Base-by-base conservation (phyloP, 2,329 filamentous ascomycete species). In the Periglandula ipomoeae region DNA sequence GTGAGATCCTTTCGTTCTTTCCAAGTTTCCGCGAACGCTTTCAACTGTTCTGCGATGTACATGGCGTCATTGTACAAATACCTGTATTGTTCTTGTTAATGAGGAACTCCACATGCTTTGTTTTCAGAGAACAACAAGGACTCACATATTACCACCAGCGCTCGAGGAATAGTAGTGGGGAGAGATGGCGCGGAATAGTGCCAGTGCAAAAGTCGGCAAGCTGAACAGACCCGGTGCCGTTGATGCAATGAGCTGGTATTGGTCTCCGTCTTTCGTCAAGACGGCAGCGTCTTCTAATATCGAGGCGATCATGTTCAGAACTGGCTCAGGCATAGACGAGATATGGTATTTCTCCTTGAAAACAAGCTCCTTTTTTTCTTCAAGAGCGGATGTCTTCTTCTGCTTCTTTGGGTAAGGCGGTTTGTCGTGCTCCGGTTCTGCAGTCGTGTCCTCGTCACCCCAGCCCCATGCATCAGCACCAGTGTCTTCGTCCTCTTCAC, bases 281-380 rank as follows among this genome's bases (percentile, higher is more conserved):
- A 70, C 73, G 9, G 78, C 76, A 1, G 74, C 81, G 54, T 86
- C 82, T 51, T 83, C 76, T 52, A 78, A 63, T 24, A 84, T 74
- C 11, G 71, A 60, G 20, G 73, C 70, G 46, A 91, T 80, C 24
- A 87, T 74, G 17, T 79, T 73, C 19, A 90, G 72, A 11, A 97
- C 81, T 4, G 83, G 79, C 52, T 89, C 84, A 1, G 93, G 91
- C 63, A 96, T 85, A 2, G 86, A 85, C 0, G 91, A 96, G 46
- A 95, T 86, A 50, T 83, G 87, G 64, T 95, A 98, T 1, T 78
- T 86, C 67, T 98, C 93, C 52, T 77, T 85, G 40, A 97, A 69
- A 0, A 87, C 85, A 51, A 97, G 70, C 61, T 93, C 85, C 48
- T 81, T 74, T 8, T 73, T 70, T 45, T 59, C 50, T 38, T 72